Conservation (phyloP, 192 early-diverging fungal genomes). For the Gamsiella multidivaricata region DNA sequence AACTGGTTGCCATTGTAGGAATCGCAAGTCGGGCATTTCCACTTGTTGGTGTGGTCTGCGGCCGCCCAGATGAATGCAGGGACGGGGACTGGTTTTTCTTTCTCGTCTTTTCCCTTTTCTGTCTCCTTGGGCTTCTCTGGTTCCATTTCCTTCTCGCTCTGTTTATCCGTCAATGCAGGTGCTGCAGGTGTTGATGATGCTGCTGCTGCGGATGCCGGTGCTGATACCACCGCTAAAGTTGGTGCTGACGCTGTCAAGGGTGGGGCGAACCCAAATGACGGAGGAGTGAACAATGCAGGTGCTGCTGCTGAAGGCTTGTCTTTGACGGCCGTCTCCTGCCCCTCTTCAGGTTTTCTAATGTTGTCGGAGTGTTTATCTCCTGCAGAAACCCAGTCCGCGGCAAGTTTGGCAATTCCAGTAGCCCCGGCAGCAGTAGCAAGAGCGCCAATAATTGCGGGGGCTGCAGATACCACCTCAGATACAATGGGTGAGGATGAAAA, state of each 20-base stretch:
- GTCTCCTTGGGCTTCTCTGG: background rate
- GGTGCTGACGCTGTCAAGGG: no score
- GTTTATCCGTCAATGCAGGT: background rate
- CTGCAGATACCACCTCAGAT: conserved; percentile 20
- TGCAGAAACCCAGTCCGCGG: conserved; percentile 2
- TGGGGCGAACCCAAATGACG: background rate
- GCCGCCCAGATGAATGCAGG: conserved; percentile 1
- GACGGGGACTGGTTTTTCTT: background rate
- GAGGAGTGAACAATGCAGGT: background rate
- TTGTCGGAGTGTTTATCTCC: conserved; percentile 15
- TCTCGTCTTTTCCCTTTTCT: background rate
- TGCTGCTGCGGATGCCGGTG: background rate
- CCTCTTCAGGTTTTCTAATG: conserved; percentile 5
- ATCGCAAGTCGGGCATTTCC: conserved; percentile 46
- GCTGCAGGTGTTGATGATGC: background rate
- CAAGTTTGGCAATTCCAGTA: background rate
- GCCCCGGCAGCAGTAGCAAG: conserved; percentile 11
- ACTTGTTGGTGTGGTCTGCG: conserved; percentile 23
- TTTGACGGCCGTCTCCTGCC: no score
- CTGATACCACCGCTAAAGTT: background rate
- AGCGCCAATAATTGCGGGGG: conserved; percentile 16
- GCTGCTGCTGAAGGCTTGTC: background rate
- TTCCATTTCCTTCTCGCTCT: background rate
- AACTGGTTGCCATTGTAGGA: conserved; percentile 12
- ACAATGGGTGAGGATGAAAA: background rate